A percentile compares a stretch with the other conserved stretches of the same genome.
Conservation (phyloP, 176 grass and related monocot genomes). For the Areca catechu region DNA sequence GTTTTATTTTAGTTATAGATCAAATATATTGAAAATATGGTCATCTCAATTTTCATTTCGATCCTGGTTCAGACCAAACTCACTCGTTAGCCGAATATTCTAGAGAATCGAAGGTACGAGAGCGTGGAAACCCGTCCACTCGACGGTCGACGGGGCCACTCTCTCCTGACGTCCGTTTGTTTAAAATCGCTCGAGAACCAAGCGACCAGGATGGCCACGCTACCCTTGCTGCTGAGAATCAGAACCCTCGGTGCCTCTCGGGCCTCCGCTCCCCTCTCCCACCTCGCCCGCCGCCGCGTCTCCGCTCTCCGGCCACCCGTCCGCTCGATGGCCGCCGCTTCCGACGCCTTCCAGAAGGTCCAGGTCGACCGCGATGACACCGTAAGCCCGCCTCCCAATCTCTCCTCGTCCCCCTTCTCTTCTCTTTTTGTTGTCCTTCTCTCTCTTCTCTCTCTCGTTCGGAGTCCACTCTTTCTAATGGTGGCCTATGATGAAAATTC, state of each 20-base stretch:
- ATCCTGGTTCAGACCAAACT: too few relatives aligned
- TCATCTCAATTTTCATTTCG: too few relatives aligned
- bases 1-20: too few relatives aligned
- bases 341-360: slow-evolving; percentile 54
- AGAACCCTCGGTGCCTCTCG: slow-evolving; percentile 2
- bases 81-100: too few relatives aligned
- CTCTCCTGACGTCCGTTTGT: too few relatives aligned
- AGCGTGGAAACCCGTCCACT: too few relatives aligned
- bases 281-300: slow-evolving; percentile 2
- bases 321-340: slow-evolving; percentile 35
- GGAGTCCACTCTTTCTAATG: background rate
- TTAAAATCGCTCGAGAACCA: too few relatives aligned
- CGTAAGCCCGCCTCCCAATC: slow-evolving; percentile 17
- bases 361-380: slow-evolving; percentile 77
- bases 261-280: slow-evolving; percentile 14
- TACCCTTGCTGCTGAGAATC: slow-evolving; percentile 15
- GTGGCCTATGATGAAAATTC: background rate
- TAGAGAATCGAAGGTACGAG: too few relatives aligned
- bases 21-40: too few relatives aligned
- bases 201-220: slow-evolving; percentile 18
- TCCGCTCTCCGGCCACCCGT: slow-evolving; percentile 11
- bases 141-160: too few relatives aligned
- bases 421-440: background rate
- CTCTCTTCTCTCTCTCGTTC: background rate
- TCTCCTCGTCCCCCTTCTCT: background rate